phyloP scores from a whole-genome alignment of 2,329 filamentous ascomycete species.

The Xenoacremonium recifei region DNA sequence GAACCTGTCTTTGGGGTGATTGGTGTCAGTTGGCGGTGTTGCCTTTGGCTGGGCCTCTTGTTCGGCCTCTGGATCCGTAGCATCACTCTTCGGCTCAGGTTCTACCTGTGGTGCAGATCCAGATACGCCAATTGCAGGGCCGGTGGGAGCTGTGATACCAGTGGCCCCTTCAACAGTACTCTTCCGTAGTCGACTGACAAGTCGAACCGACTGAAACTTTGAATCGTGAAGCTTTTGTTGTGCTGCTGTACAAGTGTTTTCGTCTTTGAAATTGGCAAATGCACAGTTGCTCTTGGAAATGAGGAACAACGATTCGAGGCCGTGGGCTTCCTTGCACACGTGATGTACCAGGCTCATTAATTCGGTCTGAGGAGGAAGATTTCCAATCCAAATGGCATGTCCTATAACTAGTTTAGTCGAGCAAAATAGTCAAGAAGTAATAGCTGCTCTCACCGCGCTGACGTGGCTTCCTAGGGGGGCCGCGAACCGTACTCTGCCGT shows the following conservation, averaged over 20 bases:
- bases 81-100: conserved; percentile 12
- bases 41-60: conserved; percentile 1
- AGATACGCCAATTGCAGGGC: conserved; percentile 45
- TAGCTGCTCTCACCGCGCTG: conserved; percentile 54
- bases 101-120: conserved; percentile 14
- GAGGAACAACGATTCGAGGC: conserved; percentile 86
- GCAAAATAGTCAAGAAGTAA: conserved; percentile 4
- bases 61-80: conserved; percentile 4
- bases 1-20: conserved; percentile 64
- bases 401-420: conserved; percentile 42
- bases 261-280: conserved; percentile 91
- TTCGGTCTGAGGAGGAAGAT: conserved; percentile 79
- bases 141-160: conserved; percentile 53
- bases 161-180: conserved; percentile 46
- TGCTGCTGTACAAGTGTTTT: conserved; percentile 70
- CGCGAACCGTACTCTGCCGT: conserved; percentile 28
- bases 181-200: conserved; percentile 80
- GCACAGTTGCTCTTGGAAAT: conserved; percentile 98
- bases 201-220: conserved; percentile 77
- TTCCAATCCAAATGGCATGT: conserved; percentile 94
- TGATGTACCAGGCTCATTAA: conserved; percentile 86
- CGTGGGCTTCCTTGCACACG: conserved; percentile 74
- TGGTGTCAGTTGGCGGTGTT: conserved; percentile 7
- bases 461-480: conserved; percentile 42
- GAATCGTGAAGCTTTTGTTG: conserved; percentile 88